Evolutionary conservation across 352 stramenopile genomes (phyloP).

Genomic region (Globisporangium ultimum): DNA sequence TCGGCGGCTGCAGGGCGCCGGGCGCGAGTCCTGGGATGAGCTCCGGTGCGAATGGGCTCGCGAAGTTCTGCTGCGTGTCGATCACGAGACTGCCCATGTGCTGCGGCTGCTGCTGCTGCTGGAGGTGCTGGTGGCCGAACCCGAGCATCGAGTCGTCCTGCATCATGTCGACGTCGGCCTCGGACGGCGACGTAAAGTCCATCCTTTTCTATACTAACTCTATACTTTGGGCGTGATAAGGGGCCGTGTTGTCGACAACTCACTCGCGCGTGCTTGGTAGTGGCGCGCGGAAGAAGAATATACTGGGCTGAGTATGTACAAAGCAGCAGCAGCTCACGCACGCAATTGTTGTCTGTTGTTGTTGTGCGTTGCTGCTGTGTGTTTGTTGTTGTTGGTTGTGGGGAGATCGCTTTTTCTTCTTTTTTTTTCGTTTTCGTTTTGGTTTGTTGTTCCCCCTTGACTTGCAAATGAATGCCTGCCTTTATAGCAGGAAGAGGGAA

Average conservation of each 20-base stretch:
- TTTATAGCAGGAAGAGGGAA: neutral
- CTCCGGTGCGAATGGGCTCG: conserved; percentile 41
- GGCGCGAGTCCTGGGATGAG: conserved; percentile 41
- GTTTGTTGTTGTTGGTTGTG: neutral
- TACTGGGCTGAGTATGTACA: neutral
- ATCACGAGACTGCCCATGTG: conserved; percentile 13
- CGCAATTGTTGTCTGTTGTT: neutral
- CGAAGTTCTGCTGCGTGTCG: conserved; percentile 27
- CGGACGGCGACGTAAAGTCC: conserved; percentile 50
- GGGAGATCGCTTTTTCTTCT: neutral
- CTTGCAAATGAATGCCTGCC: neutral
- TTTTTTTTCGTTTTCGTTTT: conserved; percentile 6
- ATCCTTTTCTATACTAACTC: too few relatives aligned
- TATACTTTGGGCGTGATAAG: too few relatives aligned
- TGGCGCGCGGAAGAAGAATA: neutral
- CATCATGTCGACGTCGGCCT: conserved; percentile 78
- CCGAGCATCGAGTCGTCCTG: conserved; percentile 58
- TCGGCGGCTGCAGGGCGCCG: conserved; percentile 13
- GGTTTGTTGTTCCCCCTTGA: conserved; percentile 3
- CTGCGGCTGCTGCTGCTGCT: conserved; percentile 17
- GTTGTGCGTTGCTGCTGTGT: neutral
- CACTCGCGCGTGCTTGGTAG: neutral
- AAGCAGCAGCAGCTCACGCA: neutral
- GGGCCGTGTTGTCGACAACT: too few relatives aligned
- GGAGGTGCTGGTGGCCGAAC: conserved; percentile 31